Conservation (phyloP, 169 alveolate species). For the Prorocentrum cordatum region DNA sequence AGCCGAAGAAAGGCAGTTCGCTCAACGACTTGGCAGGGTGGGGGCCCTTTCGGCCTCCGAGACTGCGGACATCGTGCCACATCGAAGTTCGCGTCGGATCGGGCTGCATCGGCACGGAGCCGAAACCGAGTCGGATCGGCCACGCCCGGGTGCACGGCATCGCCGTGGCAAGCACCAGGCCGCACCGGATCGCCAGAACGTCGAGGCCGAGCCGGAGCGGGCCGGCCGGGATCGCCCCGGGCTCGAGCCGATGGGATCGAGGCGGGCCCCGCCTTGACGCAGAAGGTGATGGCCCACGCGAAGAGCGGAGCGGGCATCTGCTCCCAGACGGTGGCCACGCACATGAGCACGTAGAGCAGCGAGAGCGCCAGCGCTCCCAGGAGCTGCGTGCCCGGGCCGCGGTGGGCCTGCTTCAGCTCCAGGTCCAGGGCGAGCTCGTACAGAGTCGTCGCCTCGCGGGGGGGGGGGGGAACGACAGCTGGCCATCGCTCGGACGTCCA, state of each 20-base stretch:
- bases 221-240: background rate
- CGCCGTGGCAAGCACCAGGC: too few relatives aligned
- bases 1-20: too few relatives aligned
- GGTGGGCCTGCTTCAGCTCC: slow-evolving; percentile 49
- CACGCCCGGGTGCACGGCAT: slow-evolving; percentile 34
- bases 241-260: too few relatives aligned
- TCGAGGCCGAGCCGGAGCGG: background rate
- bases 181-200: too few relatives aligned
- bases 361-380: background rate
- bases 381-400: slow-evolving; percentile 12
- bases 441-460: background rate
- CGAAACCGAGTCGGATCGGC: slow-evolving; percentile 22
- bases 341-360: slow-evolving; percentile 24
- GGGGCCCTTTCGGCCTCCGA: too few relatives aligned
- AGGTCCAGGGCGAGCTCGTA: slow-evolving; percentile 8
- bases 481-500: too few relatives aligned
- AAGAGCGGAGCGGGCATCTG: background rate
- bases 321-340: slow-evolving; percentile 17
- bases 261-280: too few relatives aligned
- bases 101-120: too few relatives aligned
- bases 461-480: background rate
- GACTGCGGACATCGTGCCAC: too few relatives aligned
- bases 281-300: too few relatives aligned
- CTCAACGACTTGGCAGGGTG: too few relatives aligned
- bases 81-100: too few relatives aligned